phyloP scores from a whole-genome alignment of 345 rosid genomes.

The Reutealis trisperma region DNA sequence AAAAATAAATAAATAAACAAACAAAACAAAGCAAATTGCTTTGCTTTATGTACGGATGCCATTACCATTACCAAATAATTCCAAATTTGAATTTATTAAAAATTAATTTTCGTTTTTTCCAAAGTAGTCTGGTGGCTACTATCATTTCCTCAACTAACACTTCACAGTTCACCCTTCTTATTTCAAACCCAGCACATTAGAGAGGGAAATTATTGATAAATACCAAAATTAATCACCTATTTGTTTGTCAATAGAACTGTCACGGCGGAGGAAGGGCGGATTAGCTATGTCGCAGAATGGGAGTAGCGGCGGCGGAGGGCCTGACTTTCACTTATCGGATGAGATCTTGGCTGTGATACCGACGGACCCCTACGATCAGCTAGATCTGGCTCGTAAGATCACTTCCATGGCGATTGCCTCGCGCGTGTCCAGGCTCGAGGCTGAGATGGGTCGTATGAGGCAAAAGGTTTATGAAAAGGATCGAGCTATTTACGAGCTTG shows the following conservation, averaged over 20 bases:
- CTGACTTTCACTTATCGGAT: conserved; percentile 66
- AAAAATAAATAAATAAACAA: background rate
- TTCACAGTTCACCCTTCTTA: background rate
- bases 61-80: background rate
- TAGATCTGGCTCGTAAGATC: conserved; percentile 96
- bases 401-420: conserved; percentile 96
- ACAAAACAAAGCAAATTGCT: background rate
- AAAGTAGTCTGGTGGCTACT: too few relatives aligned
- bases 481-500: conserved; percentile 53
- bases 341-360: conserved; percentile 83
- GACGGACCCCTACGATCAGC: conserved; percentile 83
- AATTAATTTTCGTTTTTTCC: background rate
- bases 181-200: background rate
- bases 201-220: background rate
- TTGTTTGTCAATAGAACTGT: background rate
- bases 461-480: conserved; percentile 68
- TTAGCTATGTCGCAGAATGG: conserved; percentile 39
- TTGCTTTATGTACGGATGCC: background rate
- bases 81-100: conserved; percentile 3
- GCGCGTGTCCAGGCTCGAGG: conserved; percentile 80
- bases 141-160: background rate
- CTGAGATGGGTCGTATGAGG: conserved; percentile 53
- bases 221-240: background rate
- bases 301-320: conserved; percentile 36
- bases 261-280: background rate